Conservation (phyloP, 2,329 filamentous ascomycete genomes). For the Dactylonectria estremocensis region DNA sequence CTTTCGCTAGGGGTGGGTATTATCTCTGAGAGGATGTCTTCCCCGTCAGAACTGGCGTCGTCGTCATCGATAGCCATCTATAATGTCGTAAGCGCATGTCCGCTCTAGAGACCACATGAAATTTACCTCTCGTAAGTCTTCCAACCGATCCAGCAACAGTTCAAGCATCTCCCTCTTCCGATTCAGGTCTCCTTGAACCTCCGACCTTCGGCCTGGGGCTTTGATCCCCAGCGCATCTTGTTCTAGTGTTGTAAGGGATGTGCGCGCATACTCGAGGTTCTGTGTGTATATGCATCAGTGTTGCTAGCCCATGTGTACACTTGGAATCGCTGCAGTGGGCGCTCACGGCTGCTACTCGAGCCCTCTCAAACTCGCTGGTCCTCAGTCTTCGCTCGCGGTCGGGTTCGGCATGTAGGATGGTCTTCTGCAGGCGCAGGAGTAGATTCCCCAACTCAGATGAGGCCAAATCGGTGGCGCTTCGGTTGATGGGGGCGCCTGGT, state of each 20-base stretch:
- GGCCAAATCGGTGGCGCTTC: constrained; percentile 48
- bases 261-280: constrained; percentile 82
- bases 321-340: constrained; percentile 44
- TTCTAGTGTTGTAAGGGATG: constrained; percentile 78
- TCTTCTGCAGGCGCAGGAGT: constrained; percentile 76
- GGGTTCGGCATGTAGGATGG: constrained; percentile 73
- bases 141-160: constrained; percentile 74
- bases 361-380: constrained; percentile 76
- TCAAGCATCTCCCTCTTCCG: constrained; percentile 78
- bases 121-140: constrained; percentile 77
- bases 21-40: constrained; percentile 70
- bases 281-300: constrained; percentile 50
- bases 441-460: constrained; percentile 73
- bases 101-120: background rate
- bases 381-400: constrained; percentile 72
- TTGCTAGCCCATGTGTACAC: background rate
- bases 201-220: constrained; percentile 70
- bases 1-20: constrained; percentile 70
- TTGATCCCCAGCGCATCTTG: constrained; percentile 76
- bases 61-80: constrained; percentile 57
- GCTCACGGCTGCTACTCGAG: constrained; percentile 59
- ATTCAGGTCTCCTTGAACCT: constrained; percentile 75
- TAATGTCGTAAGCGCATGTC: constrained; percentile 26
- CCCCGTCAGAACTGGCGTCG: constrained; percentile 64
- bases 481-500: constrained; percentile 27